These are phyloP conservation scores for Lactuca sativa DNA, from an alignment of 129 eudicot species.

Conservation along the genomic window DNA sequence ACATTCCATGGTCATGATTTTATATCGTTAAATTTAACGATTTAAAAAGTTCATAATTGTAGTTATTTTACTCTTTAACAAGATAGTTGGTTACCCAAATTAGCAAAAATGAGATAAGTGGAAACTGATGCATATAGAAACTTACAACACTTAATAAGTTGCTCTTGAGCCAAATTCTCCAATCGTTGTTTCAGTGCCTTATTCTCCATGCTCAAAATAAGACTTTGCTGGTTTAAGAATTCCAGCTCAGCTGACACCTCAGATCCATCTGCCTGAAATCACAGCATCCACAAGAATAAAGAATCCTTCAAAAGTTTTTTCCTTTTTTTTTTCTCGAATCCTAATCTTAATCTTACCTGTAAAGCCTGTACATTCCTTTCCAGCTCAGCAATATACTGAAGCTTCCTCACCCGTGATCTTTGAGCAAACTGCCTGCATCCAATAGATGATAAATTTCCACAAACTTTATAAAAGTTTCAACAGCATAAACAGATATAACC, in stretches of 20 bases:
- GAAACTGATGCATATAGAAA: conserved; percentile 11
- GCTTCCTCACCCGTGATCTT: conserved; percentile 82
- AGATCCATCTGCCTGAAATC: conserved; percentile 59
- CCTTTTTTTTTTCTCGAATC: neutral
- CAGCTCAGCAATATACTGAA: conserved; percentile 85
- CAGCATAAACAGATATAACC: neutral
- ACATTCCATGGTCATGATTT: too few species aligned
- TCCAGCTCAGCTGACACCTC: conserved; percentile 66
- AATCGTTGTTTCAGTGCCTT: conserved; percentile 73
- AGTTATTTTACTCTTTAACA: neutral
- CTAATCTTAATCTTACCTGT: conserved; percentile 43
- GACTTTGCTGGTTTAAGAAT: conserved; percentile 72
- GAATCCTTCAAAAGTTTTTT: too few species aligned
- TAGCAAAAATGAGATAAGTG: conserved; percentile 5
- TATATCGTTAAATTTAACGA: too few species aligned
- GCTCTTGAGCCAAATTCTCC: conserved; percentile 77
- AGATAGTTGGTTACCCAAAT: neutral
- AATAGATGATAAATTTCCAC: conserved; percentile 15
- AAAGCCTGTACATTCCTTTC: conserved; percentile 75
- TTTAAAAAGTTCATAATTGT: too few species aligned
- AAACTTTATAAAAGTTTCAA: neutral
- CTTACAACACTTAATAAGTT: conserved; percentile 65
- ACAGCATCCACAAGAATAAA: neutral
- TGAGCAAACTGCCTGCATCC: conserved; percentile 82
- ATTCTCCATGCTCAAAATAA: conserved; percentile 79